Percentiles rank a stretch among this genome's conserved stretches.
Conservation (phyloP, 1,139 yeast genomes). For the Candida albicans region DNA sequence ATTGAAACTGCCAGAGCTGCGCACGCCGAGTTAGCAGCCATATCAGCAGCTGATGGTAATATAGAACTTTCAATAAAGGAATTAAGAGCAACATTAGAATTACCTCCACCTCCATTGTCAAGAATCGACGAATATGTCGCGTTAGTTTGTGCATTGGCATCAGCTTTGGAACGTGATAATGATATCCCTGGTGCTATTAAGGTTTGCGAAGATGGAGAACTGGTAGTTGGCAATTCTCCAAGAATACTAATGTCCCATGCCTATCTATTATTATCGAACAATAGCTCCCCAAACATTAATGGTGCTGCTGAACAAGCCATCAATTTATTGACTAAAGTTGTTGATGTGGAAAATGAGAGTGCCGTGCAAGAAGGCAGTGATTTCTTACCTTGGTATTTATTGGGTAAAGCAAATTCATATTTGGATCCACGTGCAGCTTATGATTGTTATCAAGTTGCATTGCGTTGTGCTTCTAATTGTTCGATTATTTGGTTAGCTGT, state of each 20-base stretch:
- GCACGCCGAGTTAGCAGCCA: constrained; percentile 54
- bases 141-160: constrained; percentile 53
- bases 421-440: constrained; percentile 54
- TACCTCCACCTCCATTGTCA: constrained; percentile 49
- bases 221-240: constrained; percentile 45
- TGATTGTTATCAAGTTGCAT: constrained; percentile 57
- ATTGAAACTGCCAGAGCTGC: constrained; percentile 51
- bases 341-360: constrained; percentile 28
- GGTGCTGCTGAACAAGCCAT: constrained; percentile 31
- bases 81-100: constrained; percentile 46
- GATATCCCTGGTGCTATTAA: constrained; percentile 48
- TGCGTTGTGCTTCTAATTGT: constrained; percentile 52
- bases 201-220: constrained; percentile 49
- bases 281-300: constrained; percentile 3
- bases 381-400: constrained; percentile 58
- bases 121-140: constrained; percentile 48
- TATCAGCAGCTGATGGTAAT: constrained; percentile 53
- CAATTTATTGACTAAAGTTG: constrained; percentile 34
- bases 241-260: constrained; percentile 48
- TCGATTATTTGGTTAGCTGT: constrained; percentile 68
- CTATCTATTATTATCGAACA: constrained; percentile 31
- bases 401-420: constrained; percentile 53
- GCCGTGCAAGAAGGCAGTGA: constrained; percentile 26
- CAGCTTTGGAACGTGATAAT: constrained; percentile 50
- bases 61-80: constrained; percentile 49